A percentile compares a stretch with the other conserved stretches of the same genome.
phyloP scores from a whole-genome alignment of 2,329 filamentous ascomycete species.

The Hypoxylon sp. region DNA sequence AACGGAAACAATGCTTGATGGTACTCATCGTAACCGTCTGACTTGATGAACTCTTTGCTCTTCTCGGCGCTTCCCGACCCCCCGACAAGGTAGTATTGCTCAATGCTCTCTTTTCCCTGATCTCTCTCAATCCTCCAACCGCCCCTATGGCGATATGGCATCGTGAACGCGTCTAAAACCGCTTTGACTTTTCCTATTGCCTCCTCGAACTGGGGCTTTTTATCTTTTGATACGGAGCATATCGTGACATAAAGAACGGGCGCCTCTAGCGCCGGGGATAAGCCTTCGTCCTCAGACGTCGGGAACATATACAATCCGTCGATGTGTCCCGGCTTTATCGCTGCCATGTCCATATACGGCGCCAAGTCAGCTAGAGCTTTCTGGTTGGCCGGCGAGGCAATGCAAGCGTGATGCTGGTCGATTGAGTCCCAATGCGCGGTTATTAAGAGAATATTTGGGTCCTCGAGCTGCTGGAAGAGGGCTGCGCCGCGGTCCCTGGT shows the following conservation, averaged over 20 bases:
- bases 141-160: conserved; percentile 28
- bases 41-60: background rate
- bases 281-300: conserved; percentile 4
- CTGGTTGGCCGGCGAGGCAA: conserved; percentile 35
- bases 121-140: conserved; percentile 46
- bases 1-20: background rate
- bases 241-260: conserved; percentile 38
- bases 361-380: conserved; percentile 16
- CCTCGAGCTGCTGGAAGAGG: conserved; percentile 40
- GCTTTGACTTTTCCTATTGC: conserved; percentile 25
- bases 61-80: conserved; percentile 31
- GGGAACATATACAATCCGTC: background rate
- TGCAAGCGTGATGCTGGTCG: conserved; percentile 41
- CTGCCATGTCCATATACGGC: background rate
- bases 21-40: conserved; percentile 1
- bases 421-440: conserved; percentile 45
- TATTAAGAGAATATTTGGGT: conserved; percentile 33
- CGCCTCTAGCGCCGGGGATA: background rate
- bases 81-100: conserved; percentile 41
- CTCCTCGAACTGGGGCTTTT: conserved; percentile 29
- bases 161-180: background rate
- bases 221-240: conserved; percentile 13
- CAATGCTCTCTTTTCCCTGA: conserved; percentile 32
- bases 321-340: conserved; percentile 9
- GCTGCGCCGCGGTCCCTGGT: conserved; percentile 39